Evolutionary conservation across 1,284 basidiomycete species (phyloP).

Genomic region (Trametes versicolor): DNA sequence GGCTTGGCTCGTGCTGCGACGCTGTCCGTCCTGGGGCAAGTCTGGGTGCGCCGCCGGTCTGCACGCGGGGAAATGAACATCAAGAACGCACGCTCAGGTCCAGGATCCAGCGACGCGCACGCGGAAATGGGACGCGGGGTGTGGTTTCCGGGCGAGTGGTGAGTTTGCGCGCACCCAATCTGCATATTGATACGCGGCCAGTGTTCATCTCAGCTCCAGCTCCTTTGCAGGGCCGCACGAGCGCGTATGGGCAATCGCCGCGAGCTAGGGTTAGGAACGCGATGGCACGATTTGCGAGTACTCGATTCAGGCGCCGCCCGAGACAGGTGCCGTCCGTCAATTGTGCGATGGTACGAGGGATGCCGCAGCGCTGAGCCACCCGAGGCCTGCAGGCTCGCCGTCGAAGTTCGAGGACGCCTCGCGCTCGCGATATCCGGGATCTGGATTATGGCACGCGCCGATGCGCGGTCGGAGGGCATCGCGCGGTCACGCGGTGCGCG

Average conservation of each 20-base stretch:
- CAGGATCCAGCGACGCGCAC: background rate
- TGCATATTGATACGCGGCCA: background rate
- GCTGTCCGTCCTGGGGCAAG: background rate
- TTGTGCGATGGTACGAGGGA: background rate
- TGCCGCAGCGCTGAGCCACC: conserved; percentile 1
- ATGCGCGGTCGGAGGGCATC: conserved; percentile 28
- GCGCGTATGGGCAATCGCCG: conserved; percentile 1
- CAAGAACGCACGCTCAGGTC: background rate
- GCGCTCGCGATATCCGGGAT: conserved; percentile 7
- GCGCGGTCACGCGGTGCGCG: conserved; percentile 25
- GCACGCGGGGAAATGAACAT: background rate
- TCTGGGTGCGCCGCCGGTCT: conserved; percentile 2
- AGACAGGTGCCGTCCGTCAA: background rate
- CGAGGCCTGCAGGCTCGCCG: background rate
- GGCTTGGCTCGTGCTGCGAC: conserved; percentile 11
- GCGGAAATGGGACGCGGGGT: background rate
- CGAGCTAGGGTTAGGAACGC: conserved; percentile 26
- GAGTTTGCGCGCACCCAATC: background rate
- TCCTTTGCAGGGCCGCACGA: background rate
- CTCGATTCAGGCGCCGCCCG: conserved; percentile 9
- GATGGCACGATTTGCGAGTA: background rate
- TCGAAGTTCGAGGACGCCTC: conserved; percentile 6
- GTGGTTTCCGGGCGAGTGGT: conserved; percentile 1
- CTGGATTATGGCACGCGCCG: conserved; percentile 30
- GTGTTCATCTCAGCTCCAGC: conserved; percentile 4